Evolutionary conservation across 331 rosid species (phyloP).

Genomic region (Prunus yedoensis): DNA sequence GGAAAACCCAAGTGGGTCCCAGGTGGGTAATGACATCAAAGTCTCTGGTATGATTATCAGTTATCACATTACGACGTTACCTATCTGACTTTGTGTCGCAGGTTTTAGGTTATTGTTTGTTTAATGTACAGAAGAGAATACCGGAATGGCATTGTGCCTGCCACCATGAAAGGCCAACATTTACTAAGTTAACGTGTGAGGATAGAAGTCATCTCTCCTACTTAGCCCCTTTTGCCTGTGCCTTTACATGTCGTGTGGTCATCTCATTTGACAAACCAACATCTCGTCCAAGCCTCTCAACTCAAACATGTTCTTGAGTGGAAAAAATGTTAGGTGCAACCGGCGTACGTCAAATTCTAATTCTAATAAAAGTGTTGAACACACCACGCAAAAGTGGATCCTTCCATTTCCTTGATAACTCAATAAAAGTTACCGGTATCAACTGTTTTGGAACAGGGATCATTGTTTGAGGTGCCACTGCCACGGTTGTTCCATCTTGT

Average conservation of each 20-base stretch:
- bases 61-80: background rate
- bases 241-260: background rate
- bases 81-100: background rate
- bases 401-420: background rate
- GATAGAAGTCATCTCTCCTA: background rate
- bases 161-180: background rate
- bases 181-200: background rate
- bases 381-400: background rate
- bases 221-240: background rate
- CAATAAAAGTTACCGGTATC: too few relatives aligned
- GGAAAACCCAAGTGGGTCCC: background rate
- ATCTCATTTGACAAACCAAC: background rate
- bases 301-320: too few relatives aligned
- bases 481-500: background rate
- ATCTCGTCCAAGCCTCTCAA: background rate
- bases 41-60: background rate
- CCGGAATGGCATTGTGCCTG: too few relatives aligned
- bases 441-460: background rate
- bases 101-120: too few relatives aligned
- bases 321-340: too few relatives aligned
- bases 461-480: background rate
- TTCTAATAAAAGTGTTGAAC: background rate
- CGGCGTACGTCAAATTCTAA: too few relatives aligned
- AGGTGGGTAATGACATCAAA: background rate
- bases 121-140: too few relatives aligned